These are phyloP conservation scores for Cystobasidium ongulense DNA, from an alignment of 768 basidiomycete species.

Conservation along the genomic window DNA sequence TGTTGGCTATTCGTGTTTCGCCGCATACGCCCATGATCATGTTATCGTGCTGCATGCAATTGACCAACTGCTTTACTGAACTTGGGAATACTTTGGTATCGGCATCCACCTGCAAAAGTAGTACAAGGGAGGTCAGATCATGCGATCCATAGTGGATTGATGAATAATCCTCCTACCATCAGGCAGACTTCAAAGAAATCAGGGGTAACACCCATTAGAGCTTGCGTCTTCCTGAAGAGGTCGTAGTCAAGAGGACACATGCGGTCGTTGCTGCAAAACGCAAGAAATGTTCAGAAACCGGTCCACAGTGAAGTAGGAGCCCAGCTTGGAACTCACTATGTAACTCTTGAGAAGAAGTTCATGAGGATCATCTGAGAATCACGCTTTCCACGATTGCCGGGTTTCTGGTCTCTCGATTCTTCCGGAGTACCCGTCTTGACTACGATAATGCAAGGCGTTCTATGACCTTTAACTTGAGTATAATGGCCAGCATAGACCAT, in stretches of 20 bases:
- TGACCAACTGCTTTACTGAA: constrained; percentile 81
- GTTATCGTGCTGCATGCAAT: constrained; percentile 97
- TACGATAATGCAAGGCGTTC: constrained; percentile 85
- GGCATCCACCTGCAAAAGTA: constrained; percentile 71
- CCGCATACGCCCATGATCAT: constrained; percentile 99
- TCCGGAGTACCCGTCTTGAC: constrained; percentile 92
- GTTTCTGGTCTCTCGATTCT: constrained; percentile 83
- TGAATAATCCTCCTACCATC: constrained; percentile 60
- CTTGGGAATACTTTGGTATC: constrained; percentile 92
- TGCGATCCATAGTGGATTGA: constrained; percentile 21
- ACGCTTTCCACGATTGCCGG: constrained; percentile 95
- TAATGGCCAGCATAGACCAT: constrained; percentile 99
- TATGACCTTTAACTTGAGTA: constrained; percentile 78
- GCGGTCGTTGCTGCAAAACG: constrained; percentile 61
- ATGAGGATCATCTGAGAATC: constrained; percentile 98
- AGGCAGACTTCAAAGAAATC: constrained; percentile 96
- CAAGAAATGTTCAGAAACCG: not conserved
- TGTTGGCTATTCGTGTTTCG: constrained; percentile 97
- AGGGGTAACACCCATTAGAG: constrained; percentile 96
- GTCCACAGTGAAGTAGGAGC: constrained; percentile 19
- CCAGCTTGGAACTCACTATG: constrained; percentile 52
- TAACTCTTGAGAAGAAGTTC: constrained; percentile 99
- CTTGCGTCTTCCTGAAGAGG: constrained; percentile 90
- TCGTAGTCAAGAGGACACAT: constrained; percentile 98
- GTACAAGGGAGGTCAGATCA: constrained; percentile 10